A percentile compares a stretch with the other conserved stretches of the same genome.
Conservation (phyloP, 352 stramenopile species). For the Elongisporangium anandrum region DNA sequence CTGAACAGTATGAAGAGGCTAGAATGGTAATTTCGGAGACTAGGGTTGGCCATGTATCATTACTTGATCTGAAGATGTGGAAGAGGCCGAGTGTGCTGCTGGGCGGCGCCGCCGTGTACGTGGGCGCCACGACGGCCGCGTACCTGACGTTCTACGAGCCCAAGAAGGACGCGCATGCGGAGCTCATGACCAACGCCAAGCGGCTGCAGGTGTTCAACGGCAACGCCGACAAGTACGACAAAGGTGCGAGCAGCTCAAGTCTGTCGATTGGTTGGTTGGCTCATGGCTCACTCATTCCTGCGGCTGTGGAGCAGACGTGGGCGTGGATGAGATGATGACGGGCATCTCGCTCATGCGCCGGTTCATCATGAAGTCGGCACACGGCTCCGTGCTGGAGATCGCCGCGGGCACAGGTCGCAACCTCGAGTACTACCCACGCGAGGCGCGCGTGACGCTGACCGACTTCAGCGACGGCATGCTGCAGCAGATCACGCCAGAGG, state of each 20-base stretch:
- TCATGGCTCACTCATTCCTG: background rate
- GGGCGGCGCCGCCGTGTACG: constrained; percentile 53
- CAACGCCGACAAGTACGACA: constrained; percentile 73
- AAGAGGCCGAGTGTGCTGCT: constrained; percentile 53
- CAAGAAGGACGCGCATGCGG: constrained; percentile 15
- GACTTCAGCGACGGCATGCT: constrained; percentile 80
- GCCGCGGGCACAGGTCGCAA: constrained; percentile 94
- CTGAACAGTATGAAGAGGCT: background rate
- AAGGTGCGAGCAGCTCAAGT: constrained; percentile 18
- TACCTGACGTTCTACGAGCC: constrained; percentile 79
- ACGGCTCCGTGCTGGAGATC: constrained; percentile 90
- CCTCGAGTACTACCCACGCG: constrained; percentile 81
- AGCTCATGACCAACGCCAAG: constrained; percentile 39
- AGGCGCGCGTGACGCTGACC: constrained; percentile 48
- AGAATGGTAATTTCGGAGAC: background rate
- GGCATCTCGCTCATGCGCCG: constrained; percentile 79
- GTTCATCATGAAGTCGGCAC: constrained; percentile 66
- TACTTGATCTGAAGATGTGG: constrained; percentile 11
- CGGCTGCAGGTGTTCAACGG: constrained; percentile 63
- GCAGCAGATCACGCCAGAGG: constrained; percentile 30
- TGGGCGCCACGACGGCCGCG: constrained; percentile 40
- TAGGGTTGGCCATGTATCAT: background rate
- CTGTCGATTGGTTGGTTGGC: background rate
- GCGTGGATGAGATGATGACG: constrained; percentile 73
- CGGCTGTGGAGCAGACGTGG: constrained; percentile 36